Evolutionary conservation across 2,329 filamentous ascomycete species (phyloP).

Genomic region (Scorias spongiosa): DNA sequence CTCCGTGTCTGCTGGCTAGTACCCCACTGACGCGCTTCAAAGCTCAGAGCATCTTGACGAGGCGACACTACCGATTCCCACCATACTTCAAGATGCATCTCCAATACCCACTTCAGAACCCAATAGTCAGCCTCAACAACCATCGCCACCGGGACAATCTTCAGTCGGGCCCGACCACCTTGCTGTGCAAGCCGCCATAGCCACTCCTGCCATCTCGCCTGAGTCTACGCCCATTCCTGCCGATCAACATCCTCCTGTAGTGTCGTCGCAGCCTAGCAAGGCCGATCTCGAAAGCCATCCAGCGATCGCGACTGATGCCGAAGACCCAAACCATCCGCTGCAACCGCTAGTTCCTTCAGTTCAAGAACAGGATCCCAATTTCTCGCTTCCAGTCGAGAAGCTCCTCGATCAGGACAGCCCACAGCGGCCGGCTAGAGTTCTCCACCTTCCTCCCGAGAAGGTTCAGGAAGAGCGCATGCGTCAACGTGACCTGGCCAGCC

Average conservation of each 20-base stretch:
- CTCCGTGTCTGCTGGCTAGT: background rate
- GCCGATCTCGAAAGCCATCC: no score
- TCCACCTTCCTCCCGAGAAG: slow-evolving; percentile 36
- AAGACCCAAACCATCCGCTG: slow-evolving; percentile 1
- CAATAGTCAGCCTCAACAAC: slow-evolving; percentile 7
- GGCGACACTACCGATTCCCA: slow-evolving; percentile 32
- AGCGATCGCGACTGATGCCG: no score
- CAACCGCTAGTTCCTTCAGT: slow-evolving; percentile 11
- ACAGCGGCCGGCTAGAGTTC: slow-evolving; percentile 19
- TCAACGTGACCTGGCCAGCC: slow-evolving; percentile 25
- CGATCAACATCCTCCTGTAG: background rate
- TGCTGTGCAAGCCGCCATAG: slow-evolving; percentile 8
- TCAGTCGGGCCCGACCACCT: slow-evolving; percentile 5
- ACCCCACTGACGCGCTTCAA: background rate
- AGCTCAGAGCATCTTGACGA: slow-evolving; percentile 34
- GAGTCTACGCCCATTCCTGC: slow-evolving; percentile 3
- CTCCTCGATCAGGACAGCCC: slow-evolving; percentile 11
- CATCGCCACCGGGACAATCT: slow-evolving; percentile 3
- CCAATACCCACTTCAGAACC: slow-evolving; percentile 15
- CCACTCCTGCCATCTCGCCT: slow-evolving; percentile 1
- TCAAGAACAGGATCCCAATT: slow-evolving; percentile 13
- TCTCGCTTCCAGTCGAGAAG: slow-evolving; percentile 10
- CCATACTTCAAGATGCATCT: slow-evolving; percentile 12
- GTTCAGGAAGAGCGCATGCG: slow-evolving; percentile 32
- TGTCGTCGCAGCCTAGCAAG: background rate